Conservation (phyloP, 257 asterid species). For the Solanum chiquidenum region DNA sequence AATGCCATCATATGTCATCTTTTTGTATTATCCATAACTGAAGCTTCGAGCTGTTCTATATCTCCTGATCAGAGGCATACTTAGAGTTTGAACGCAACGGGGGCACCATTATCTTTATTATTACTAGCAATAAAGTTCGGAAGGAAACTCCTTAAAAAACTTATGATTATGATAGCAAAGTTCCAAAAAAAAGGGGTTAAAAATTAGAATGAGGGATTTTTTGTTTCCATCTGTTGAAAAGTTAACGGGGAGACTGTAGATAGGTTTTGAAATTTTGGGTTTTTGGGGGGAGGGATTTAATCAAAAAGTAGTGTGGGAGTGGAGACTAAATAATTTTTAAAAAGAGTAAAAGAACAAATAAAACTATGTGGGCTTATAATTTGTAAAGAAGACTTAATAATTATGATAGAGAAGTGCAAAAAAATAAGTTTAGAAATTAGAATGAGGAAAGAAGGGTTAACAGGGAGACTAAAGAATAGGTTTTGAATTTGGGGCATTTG, state of each 20-base stretch:
- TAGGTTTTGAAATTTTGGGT: not conserved
- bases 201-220: not conserved
- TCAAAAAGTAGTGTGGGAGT: not conserved
- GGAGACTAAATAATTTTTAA: not conserved
- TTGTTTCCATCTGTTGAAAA: not conserved
- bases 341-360: not conserved
- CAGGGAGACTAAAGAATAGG: not conserved
- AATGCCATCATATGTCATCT: not conserved
- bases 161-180: not conserved
- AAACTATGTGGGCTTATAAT: not conserved
- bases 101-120: not conserved
- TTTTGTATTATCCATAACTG: not conserved
- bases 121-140: not conserved
- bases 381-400: too few relatives aligned
- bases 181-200: not conserved
- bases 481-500: not conserved
- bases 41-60: not conserved
- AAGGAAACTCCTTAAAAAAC: not conserved
- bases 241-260: not conserved
- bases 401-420: not conserved
- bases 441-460: not conserved
- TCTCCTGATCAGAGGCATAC: not conserved
- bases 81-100: not conserved
- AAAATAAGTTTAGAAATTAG: not conserved
- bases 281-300: not conserved